Evolutionary conservation across 2,329 filamentous ascomycete genomes (phyloP), one percentile per base, ranked within the genome.

Genomic region (Sarocladium brachiariae): DNA sequence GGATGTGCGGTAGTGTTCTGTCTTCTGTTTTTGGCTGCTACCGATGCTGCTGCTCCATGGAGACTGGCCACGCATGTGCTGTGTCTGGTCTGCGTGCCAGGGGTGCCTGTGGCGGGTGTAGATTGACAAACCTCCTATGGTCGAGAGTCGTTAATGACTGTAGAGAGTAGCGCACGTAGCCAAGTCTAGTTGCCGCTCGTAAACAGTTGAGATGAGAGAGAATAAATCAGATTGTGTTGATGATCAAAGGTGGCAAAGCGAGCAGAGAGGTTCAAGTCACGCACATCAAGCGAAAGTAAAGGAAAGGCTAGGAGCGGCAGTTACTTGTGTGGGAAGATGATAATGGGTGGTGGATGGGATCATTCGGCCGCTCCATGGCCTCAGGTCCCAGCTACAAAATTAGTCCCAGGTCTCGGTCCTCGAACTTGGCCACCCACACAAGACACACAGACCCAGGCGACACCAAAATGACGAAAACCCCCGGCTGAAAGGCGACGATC

Each of bases 401-500:
- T 25, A 31, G 43, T 10, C 11, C 33, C 18, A n/a, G 33, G 35
- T 13, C 13, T 33, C 25, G 43, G 31, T 25, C 43, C 43, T 16
- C 25, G 19, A 23, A 25, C 27, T 47, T 47, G 43, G 43, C 43
- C 43, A 33, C 43, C n/a, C n/a, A n/a, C n/a, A n/a, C n/a, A n/a
- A n/a, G n/a, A n/a, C n/a, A n/a, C n/a, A n/a, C n/a, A n/a, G n/a
- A n/a, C n/a, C n/a, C n/a, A n/a, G n/a, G n/a, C n/a, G n/a, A n/a
- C n/a, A n/a, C n/a, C n/a, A n/a, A n/a, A 37, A 41, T 24, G n/a
- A 25, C 39, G 39, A 27, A 25, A 30, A 4, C n/a, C 9, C 7
- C 9, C 9, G 34, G 37, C n/a, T n/a, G n/a, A n/a, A n/a, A n/a
- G n/a, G n/a, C n/a, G 30, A 8, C 8, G 30, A 33, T n/a, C n/a